These are phyloP conservation scores for Ogataea methanolica DNA, from an alignment of 805 yeast genomes.

Conservation along the genomic window DNA sequence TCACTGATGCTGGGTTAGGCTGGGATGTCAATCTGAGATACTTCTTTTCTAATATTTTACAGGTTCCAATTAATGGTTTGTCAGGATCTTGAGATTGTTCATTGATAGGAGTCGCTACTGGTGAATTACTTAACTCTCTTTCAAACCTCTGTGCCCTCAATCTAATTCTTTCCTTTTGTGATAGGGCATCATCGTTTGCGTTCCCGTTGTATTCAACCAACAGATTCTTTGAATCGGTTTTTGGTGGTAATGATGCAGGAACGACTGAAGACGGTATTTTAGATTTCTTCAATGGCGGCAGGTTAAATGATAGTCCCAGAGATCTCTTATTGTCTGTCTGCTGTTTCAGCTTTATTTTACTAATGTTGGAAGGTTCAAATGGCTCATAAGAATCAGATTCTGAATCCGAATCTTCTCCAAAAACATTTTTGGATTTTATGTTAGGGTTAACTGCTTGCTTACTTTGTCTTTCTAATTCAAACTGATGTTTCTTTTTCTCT, in stretches of 20 bases:
- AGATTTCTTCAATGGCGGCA: conserved; percentile 12
- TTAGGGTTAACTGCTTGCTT: conserved; percentile 1
- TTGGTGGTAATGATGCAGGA: neutral
- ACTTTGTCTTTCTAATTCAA: neutral
- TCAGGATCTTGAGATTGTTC: conserved; percentile 6
- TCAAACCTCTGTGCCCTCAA: conserved; percentile 49
- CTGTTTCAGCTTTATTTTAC: neutral
- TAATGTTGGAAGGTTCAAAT: neutral
- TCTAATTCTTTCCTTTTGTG: conserved; percentile 31
- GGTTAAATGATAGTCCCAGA: conserved; percentile 2
- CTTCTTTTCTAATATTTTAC: conserved; percentile 64
- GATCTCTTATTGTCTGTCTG: neutral
- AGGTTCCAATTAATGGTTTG: conserved; percentile 51
- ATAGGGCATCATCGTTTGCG: conserved; percentile 18
- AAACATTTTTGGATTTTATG: conserved; percentile 8
- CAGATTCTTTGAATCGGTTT: neutral
- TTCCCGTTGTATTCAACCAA: conserved; percentile 2
- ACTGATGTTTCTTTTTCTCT: neutral
- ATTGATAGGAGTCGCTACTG: conserved; percentile 3
- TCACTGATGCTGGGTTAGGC: conserved; percentile 78
- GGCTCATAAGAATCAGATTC: neutral
- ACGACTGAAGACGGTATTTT: conserved; percentile 2
- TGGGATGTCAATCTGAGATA: conserved; percentile 85
- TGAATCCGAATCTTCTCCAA: conserved; percentile 8
- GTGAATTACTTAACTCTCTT: conserved; percentile 22